Evolutionary conservation across 768 basidiomycete genomes (phyloP).

Genomic region (Xerocomus potaroensis): DNA sequence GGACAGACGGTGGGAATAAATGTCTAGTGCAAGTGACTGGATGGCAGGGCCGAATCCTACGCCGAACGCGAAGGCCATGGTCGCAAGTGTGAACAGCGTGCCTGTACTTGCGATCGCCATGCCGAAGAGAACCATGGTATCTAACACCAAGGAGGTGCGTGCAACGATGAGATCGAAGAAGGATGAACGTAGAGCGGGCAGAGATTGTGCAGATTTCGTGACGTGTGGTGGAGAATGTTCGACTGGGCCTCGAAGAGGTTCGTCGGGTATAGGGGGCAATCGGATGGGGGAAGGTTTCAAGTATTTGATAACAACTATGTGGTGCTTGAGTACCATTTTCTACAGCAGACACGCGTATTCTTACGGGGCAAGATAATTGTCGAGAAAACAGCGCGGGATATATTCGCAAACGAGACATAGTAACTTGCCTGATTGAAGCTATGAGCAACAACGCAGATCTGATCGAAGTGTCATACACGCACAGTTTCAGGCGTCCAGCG

Average conservation of each 20-base stretch:
- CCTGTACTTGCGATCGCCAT: conserved; percentile 48
- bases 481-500: conserved; percentile 67
- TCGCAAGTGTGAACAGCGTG: conserved; percentile 47
- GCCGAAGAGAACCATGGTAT: conserved; percentile 46
- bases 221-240: too few species aligned
- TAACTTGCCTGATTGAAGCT: conserved; percentile 56
- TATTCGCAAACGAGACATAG: conserved; percentile 55
- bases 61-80: conserved; percentile 52
- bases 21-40: conserved; percentile 67
- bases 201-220: neutral
- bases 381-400: conserved; percentile 51
- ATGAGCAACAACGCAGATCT: neutral
- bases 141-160: conserved; percentile 55
- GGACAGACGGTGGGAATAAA: conserved; percentile 53
- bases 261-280: conserved; percentile 12
- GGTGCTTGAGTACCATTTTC: neutral
- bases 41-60: conserved; percentile 61
- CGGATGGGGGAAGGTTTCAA: conserved; percentile 40
- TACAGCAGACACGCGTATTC: conserved; percentile 15
- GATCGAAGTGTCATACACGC: conserved; percentile 14
- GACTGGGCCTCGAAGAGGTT: conserved; percentile 10
- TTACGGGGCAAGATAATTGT: conserved; percentile 58
- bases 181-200: conserved; percentile 34
- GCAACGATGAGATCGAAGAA: conserved; percentile 69
- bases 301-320: conserved; percentile 49